A percentile compares a stretch with the other conserved stretches of the same genome.
These are phyloP conservation scores for Brassica incana DNA, from an alignment of 345 rosid genomes.

Conservation along the genomic window DNA sequence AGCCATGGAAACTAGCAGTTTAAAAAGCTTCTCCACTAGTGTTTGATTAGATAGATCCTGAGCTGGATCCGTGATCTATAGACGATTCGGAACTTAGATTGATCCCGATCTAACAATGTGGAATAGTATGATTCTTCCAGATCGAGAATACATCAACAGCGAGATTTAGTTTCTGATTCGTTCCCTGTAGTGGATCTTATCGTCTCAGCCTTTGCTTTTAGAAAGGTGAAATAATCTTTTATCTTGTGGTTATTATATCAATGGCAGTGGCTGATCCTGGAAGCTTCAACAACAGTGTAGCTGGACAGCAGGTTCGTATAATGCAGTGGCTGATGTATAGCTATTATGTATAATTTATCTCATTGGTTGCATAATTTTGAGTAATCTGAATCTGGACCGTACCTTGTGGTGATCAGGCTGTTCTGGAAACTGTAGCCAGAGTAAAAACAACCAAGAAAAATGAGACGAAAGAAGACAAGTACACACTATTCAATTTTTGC, in stretches of 20 bases:
- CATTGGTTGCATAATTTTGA: background rate
- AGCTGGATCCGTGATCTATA: constrained; percentile 25
- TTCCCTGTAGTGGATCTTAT: constrained; percentile 16
- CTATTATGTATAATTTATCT: background rate
- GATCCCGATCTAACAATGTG: constrained; percentile 3
- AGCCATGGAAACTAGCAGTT: background rate
- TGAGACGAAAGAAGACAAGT: constrained; percentile 83
- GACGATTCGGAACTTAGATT: background rate
- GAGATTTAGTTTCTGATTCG: constrained; percentile 11
- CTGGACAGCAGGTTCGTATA: constrained; percentile 67
- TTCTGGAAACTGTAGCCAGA: constrained; percentile 90
- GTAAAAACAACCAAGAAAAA: constrained; percentile 71
- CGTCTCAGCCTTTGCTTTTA: background rate
- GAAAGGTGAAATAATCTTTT: background rate
- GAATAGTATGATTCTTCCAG: background rate
- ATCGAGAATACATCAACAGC: too few relatives aligned
- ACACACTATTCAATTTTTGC: constrained; percentile 37
- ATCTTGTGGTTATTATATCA: background rate
- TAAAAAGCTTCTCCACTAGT: background rate
- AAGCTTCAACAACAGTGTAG: constrained; percentile 85
- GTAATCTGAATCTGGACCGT: constrained; percentile 24
- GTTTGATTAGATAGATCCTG: background rate
- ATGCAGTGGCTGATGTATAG: background rate
- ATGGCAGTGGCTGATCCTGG: constrained; percentile 70
- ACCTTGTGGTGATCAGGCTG: constrained; percentile 62